A percentile compares a stretch with the other conserved stretches of the same genome.
phyloP scores from a whole-genome alignment of 2,329 filamentous ascomycete species.

The Onygenales sp. region DNA sequence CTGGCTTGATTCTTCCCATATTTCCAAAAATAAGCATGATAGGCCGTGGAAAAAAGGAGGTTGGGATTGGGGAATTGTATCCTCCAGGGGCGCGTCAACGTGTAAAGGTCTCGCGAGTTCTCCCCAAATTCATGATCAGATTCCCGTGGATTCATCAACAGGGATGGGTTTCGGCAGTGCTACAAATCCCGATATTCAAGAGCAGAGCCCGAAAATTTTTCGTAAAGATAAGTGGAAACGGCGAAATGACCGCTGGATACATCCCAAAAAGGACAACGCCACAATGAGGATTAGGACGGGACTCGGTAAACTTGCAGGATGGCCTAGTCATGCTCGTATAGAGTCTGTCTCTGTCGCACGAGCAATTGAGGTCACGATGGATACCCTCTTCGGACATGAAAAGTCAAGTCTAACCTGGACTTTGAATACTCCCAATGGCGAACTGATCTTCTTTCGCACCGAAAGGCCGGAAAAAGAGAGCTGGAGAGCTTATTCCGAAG shows the following conservation, averaged over 20 bases:
- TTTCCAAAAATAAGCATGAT: neutral
- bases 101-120: too few species aligned
- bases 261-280: neutral
- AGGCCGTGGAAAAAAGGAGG: neutral
- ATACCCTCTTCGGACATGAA: constrained; percentile 9
- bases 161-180: too few species aligned
- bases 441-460: neutral
- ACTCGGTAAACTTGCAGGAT: constrained; percentile 6
- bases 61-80: neutral
- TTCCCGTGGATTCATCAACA: too few species aligned
- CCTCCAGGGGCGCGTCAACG: too few species aligned
- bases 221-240: too few species aligned
- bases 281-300: neutral
- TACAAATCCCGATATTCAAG: too few species aligned
- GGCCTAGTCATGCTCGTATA: constrained; percentile 12
- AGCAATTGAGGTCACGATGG: constrained; percentile 15
- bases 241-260: neutral
- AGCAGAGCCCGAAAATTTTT: too few species aligned
- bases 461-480: neutral
- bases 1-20: constrained; percentile 2
- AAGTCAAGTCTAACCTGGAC: neutral
- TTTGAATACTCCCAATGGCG: neutral
- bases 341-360: constrained; percentile 8
- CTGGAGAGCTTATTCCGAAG: constrained; percentile 14
- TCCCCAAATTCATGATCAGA: too few species aligned